A percentile compares a stretch with the other conserved stretches of the same genome.
phyloP scores from a whole-genome alignment of 371 early-diverging fungal species.

The Dinochytrium kinnereticum region DNA sequence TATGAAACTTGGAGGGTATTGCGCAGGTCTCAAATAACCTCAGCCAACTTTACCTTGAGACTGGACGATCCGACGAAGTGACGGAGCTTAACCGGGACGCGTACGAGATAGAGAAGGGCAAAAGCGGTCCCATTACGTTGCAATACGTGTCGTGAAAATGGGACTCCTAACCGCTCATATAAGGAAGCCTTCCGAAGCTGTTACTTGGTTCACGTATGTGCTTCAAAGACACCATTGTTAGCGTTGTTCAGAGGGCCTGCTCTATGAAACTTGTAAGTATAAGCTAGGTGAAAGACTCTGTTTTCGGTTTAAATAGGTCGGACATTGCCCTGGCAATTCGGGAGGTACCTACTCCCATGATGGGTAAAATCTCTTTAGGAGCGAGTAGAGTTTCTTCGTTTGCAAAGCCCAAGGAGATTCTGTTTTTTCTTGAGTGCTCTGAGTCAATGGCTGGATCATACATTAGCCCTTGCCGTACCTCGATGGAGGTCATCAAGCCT shows the following conservation, averaged over 20 bases:
- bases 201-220: conserved; percentile 41
- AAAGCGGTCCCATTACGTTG: conserved; percentile 28
- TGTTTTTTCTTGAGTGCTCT: conserved; percentile 36
- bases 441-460: conserved; percentile 43
- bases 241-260: conserved; percentile 26
- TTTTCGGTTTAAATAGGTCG: conserved; percentile 25
- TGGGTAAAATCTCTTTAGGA: conserved; percentile 8
- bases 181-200: conserved; percentile 29
- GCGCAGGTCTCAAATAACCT: conserved; percentile 42
- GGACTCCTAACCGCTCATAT: conserved; percentile 30
- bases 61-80: conserved; percentile 14
- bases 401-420: conserved; percentile 4
- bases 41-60: conserved; percentile 36
- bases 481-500: conserved; percentile 31
- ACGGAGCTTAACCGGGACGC: conserved; percentile 31
- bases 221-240: conserved; percentile 31
- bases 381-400: background rate
- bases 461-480: conserved; percentile 38
- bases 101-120: conserved; percentile 27
- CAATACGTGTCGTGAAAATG: conserved; percentile 43
- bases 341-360: conserved; percentile 26
- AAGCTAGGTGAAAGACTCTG: conserved; percentile 22
- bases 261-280: conserved; percentile 20
- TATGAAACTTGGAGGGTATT: conserved; percentile 38
- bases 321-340: conserved; percentile 29